A percentile compares a stretch with the other conserved stretches of the same genome.
Evolutionary conservation across 768 basidiomycete species (phyloP).

Genomic region (Candolleomyces efflorescens): DNA sequence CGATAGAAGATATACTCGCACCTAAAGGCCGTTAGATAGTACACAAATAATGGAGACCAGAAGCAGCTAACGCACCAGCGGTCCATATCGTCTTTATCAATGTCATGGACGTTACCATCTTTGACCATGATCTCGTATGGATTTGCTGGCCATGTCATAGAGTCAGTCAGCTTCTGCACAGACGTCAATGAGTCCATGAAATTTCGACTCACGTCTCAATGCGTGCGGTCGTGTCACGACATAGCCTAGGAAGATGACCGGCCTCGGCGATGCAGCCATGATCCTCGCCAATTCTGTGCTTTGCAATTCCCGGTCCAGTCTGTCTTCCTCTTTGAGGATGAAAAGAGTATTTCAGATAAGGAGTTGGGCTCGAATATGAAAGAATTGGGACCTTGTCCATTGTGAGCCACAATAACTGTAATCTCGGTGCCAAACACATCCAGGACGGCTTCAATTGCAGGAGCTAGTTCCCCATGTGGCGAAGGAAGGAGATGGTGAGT

Average conservation of each 20-base stretch:
- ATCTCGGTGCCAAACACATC: constrained; percentile 76
- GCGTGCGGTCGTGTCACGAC: constrained; percentile 71
- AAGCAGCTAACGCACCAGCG: constrained; percentile 49
- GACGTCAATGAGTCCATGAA: constrained; percentile 9
- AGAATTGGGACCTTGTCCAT: constrained; percentile 68
- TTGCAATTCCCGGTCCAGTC: constrained; percentile 84
- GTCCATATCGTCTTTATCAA: constrained; percentile 68
- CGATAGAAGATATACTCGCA: constrained; percentile 92
- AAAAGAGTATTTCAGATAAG: not conserved
- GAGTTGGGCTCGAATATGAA: not conserved
- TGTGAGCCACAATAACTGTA: constrained; percentile 84
- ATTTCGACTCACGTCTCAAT: constrained; percentile 57
- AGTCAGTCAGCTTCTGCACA: not conserved
- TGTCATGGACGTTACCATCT: constrained; percentile 79
- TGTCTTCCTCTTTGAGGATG: constrained; percentile 65
- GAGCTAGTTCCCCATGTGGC: constrained; percentile 81
- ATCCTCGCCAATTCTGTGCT: constrained; percentile 76
- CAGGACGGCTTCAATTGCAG: constrained; percentile 82
- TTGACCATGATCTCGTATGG: constrained; percentile 73
- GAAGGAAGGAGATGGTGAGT: constrained; percentile 86
- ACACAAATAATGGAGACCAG: not conserved
- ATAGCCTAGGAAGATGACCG: constrained; percentile 79
- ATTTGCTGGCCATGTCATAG: constrained; percentile 39
- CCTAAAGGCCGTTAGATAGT: constrained; percentile 36
- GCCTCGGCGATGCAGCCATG: constrained; percentile 68